A percentile compares a stretch with the other conserved stretches of the same genome.
Evolutionary conservation across 495 filamentous ascomycete genomes (phyloP).

Genomic region (Podospora pseudocomata): DNA sequence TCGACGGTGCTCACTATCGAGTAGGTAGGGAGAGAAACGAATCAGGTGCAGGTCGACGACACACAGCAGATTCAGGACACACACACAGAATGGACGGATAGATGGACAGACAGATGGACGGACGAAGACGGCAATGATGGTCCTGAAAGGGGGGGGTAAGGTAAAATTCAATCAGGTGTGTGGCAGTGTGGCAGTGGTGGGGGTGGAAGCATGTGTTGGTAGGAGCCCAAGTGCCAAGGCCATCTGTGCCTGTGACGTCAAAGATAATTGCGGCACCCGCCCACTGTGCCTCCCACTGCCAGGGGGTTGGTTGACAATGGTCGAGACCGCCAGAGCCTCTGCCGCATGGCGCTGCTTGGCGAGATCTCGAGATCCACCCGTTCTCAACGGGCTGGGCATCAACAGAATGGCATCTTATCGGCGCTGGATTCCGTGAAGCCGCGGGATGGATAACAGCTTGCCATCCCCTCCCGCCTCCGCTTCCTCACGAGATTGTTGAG

Average conservation of each 20-base stretch:
- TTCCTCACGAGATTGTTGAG: background rate
- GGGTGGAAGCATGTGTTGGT: constrained; percentile 7
- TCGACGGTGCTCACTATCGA: background rate
- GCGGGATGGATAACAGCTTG: background rate
- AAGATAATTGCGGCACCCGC: constrained; percentile 9
- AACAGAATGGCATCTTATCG: background rate
- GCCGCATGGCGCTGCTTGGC: background rate
- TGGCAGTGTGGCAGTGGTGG: constrained; percentile 5
- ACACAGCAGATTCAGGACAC: constrained; percentile 1
- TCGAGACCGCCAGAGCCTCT: background rate
- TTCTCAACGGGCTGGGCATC: background rate
- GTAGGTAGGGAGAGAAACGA: background rate
- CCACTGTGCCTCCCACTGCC: constrained; percentile 1
- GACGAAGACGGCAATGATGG: constrained; percentile 11
- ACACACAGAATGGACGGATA: background rate
- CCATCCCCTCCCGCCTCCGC: background rate
- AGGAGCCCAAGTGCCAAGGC: constrained; percentile 11
- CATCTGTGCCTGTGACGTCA: constrained; percentile 9
- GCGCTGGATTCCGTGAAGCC: background rate
- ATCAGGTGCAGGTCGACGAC: background rate
- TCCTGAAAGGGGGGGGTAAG: background rate
- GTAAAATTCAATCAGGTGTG: background rate
- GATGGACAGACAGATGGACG: background rate
- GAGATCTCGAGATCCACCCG: background rate
- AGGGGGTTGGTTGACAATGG: background rate